Percentiles rank a stretch among this genome's conserved stretches.
phyloP scores from a whole-genome alignment of 768 basidiomycete genomes.

The Steccherinum ochraceum region DNA sequence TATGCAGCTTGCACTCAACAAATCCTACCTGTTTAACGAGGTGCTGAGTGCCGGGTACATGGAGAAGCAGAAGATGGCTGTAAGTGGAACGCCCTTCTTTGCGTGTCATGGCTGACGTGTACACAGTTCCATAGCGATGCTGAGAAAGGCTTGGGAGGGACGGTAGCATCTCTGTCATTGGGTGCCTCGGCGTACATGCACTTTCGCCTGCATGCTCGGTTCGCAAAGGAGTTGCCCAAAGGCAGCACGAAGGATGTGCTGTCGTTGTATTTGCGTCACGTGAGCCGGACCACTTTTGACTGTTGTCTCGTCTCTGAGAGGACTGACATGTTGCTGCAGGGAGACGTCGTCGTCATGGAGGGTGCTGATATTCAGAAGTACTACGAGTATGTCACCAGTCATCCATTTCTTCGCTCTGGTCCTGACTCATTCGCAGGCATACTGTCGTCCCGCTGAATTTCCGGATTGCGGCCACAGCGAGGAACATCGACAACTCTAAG shows the following conservation, averaged over 20 bases:
- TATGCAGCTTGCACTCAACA: conserved; percentile 38
- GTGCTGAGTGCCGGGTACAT: conserved; percentile 79
- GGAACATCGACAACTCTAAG: conserved; percentile 42
- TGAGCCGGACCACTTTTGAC: conserved; percentile 23
- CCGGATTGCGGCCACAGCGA: conserved; percentile 76
- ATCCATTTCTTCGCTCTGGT: not conserved
- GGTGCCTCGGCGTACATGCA: conserved; percentile 78
- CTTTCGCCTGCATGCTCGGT: conserved; percentile 48
- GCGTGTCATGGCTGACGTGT: not conserved
- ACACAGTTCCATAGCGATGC: conserved; percentile 73
- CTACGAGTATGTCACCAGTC: conserved; percentile 52
- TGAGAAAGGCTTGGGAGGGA: conserved; percentile 65
- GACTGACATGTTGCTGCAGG: no score
- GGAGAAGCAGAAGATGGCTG: conserved; percentile 81
- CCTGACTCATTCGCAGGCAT: conserved; percentile 39
- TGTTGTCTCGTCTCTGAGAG: conserved; percentile 2
- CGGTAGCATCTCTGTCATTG: conserved; percentile 70
- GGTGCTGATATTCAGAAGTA: conserved; percentile 57
- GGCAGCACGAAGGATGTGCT: conserved; percentile 30
- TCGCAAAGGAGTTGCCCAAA: conserved; percentile 24
- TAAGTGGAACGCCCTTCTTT: conserved; percentile 25
- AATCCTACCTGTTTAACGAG: conserved; percentile 57
- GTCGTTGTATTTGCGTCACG: conserved; percentile 61
- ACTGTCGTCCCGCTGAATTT: conserved; percentile 71
- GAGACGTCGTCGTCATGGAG: conserved; percentile 76